Base-by-base conservation (phyloP, 352 stramenopile species). In the Vaucheria bursata region DNA sequence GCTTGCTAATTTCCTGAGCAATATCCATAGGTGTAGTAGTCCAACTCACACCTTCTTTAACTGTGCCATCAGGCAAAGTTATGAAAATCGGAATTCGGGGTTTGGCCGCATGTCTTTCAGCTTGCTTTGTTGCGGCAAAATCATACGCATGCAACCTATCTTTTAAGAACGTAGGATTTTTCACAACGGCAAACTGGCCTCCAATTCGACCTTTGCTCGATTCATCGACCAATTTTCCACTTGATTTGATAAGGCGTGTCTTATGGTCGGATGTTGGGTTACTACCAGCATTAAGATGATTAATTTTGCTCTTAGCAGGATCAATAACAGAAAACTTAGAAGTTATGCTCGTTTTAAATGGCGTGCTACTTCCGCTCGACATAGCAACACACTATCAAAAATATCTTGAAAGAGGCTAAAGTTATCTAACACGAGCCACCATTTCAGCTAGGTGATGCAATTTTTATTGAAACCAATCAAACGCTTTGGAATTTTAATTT, bases 11-110 rank as follows among this genome's bases (percentile, higher is more conserved):
- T 1, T 87, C 84, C 71, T 88, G 87, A 25, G 96, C 96, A 59
- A 99, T 93, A 85, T 97, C 93, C 82, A 97, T 91, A 4, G 96
- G 96, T 72, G 95, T 97, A 64, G 94, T 98, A 85, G 96, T 87
- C 87, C 89, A 98, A 18, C 90, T 91, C 5, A 90, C 73, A 38
- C 94, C 95, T 29, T 95, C 87, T 85, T 95, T 93, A 33, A 94
- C 83, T 1, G 86, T 94, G 45, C 96, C 96, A 86, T 99, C 96
- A 0, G 97, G 97, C 65, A 99, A 88, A 39, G 94, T 98, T 77
- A 99, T 92, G 49, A 86, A 90, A 82, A 99, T 99, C 67, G 89
- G 84, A 59, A 90, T 88, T 49, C 91, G 87, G 32, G 89, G 88
- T 77, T 97, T 96, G 4, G 84, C 85, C 67, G 91, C 79, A 38